A percentile compares a stretch with the other conserved stretches of the same genome.
Conservation (phyloP, 306 rosid genomes). For the Lathyrus tuberosus region DNA sequence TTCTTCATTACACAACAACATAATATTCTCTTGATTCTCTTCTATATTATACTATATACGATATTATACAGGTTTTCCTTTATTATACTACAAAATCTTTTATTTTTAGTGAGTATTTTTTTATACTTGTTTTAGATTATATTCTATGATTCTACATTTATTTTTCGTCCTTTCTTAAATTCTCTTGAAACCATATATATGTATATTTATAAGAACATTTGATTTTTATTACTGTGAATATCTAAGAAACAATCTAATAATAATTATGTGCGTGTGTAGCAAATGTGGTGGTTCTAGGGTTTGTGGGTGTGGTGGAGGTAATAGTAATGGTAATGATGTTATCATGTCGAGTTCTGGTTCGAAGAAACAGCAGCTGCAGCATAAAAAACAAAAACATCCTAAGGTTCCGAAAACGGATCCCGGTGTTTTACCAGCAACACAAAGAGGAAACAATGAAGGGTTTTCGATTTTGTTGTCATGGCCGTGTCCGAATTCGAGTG, state of each 20-base stretch:
- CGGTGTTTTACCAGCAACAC: slow-evolving; percentile 46
- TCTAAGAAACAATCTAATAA: background rate
- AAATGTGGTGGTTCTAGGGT: slow-evolving; percentile 17
- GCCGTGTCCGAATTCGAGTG: slow-evolving; percentile 6
- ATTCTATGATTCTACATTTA: slow-evolving; percentile 33
- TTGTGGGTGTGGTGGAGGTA: slow-evolving; percentile 26
- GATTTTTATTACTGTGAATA: background rate
- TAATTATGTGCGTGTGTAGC: slow-evolving; percentile 46
- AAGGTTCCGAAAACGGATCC: slow-evolving; percentile 78
- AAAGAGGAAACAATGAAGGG: slow-evolving; percentile 30
- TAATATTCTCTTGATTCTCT: background rate
- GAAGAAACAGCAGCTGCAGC: slow-evolving; percentile 33
- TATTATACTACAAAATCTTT: too few relatives aligned
- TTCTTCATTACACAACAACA: too few relatives aligned
- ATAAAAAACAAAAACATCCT: too few relatives aligned
- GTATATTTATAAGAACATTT: background rate
- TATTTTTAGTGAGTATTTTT: too few relatives aligned
- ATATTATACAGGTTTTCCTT: too few relatives aligned
- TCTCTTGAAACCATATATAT: too few relatives aligned
- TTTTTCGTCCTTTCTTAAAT: too few relatives aligned
- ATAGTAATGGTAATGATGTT: slow-evolving; percentile 17
- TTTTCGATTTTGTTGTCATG: slow-evolving; percentile 37
- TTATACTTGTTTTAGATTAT: slow-evolving; percentile 41
- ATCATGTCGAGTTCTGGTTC: slow-evolving; percentile 26
- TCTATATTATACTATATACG: too few relatives aligned